Percentiles rank a stretch among this genome's conserved stretches.
Evolutionary conservation across 257 asterid genomes (phyloP).

Genomic region (Cruciata laevipes): DNA sequence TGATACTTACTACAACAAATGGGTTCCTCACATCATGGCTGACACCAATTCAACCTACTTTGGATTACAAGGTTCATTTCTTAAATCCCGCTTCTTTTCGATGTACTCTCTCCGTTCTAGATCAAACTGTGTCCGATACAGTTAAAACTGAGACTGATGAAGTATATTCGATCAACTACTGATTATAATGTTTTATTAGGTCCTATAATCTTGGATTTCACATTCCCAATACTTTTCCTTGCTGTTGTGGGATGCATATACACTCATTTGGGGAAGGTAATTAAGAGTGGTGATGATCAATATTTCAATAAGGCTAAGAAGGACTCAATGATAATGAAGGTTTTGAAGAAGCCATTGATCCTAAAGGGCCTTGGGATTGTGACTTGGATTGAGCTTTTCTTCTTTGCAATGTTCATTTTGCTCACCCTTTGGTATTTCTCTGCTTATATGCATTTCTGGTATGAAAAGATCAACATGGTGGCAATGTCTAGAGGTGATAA

Average conservation of each 20-base stretch:
- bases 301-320: constrained; percentile 1
- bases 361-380: constrained; percentile 70
- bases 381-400: constrained; percentile 52
- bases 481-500: constrained; percentile 45
- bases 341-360: constrained; percentile 61
- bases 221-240: constrained; percentile 83
- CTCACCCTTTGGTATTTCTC: constrained; percentile 75
- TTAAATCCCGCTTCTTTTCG: neutral
- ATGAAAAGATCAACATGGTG: constrained; percentile 32
- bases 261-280: constrained; percentile 57
- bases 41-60: constrained; percentile 71
- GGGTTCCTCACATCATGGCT: constrained; percentile 71
- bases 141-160: neutral
- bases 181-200: constrained; percentile 33
- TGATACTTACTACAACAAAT: constrained; percentile 70
- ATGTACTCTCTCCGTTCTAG: neutral
- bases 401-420: constrained; percentile 62
- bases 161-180: too few relatives aligned
- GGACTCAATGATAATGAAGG: constrained; percentile 23
- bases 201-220: constrained; percentile 83
- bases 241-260: constrained; percentile 86
- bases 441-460: constrained; percentile 62
- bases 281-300: neutral
- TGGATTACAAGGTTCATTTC: constrained; percentile 68
- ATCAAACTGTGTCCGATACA: neutral